phyloP scores from a whole-genome alignment of 208 protist genomes.

The Acanthamoeba castellanii region DNA sequence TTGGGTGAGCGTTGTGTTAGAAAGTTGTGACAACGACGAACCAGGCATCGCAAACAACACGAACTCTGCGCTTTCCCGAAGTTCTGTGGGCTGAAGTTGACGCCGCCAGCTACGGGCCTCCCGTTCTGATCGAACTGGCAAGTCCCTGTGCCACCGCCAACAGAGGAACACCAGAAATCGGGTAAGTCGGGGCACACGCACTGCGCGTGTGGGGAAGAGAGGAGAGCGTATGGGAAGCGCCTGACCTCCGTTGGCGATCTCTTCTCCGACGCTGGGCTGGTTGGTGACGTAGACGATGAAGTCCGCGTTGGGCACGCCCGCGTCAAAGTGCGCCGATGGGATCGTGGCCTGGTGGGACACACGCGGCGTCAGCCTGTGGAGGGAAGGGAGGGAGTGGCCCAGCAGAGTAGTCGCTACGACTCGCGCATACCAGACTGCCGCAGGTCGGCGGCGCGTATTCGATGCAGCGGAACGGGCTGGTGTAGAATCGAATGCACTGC shows the following conservation, averaged over 20 bases:
- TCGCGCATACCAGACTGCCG: neutral
- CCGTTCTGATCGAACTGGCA: constrained; percentile 29
- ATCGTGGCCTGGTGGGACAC: neutral
- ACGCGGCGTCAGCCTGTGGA: neutral
- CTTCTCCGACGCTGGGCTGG: neutral
- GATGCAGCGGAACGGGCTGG: constrained; percentile 40
- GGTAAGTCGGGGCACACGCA: too few species aligned
- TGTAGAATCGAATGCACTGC: constrained; percentile 8
- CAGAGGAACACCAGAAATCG: neutral
- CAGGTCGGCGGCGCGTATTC: constrained; percentile 36
- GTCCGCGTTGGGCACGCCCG: neutral
- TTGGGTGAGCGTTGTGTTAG: neutral
- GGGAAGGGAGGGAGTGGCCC: too few species aligned
- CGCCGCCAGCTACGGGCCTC: neutral
- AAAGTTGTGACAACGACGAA: neutral
- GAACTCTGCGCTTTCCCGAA: neutral
- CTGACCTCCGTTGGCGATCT: constrained; percentile 6
- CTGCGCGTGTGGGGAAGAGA: neutral
- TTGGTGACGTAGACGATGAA: constrained; percentile 43
- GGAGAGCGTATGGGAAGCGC: neutral
- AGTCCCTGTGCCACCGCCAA: neutral
- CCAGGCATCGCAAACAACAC: neutral
- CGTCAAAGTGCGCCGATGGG: neutral
- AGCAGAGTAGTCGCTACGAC: neutral
- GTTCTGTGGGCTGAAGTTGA: neutral